These are phyloP conservation scores for Moesziomyces sp. DNA, from an alignment of 1,284 basidiomycete species.

Conservation along the genomic window DNA sequence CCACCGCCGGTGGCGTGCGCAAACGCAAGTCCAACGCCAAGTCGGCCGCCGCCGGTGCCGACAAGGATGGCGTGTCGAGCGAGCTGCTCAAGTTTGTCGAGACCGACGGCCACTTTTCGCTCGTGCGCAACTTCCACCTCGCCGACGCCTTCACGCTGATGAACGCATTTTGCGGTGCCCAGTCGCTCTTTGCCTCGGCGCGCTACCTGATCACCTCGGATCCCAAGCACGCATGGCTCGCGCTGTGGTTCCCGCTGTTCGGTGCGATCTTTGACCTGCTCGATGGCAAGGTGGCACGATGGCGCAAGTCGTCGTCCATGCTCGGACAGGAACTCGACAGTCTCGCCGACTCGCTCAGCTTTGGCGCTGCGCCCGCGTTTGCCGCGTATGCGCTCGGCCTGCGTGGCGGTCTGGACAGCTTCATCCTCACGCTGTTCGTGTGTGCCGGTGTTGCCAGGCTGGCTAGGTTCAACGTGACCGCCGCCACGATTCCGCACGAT, in stretches of 20 bases:
- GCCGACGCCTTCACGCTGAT: slow-evolving; percentile 99
- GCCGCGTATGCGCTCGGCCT: slow-evolving; percentile 91
- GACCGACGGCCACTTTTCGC: slow-evolving; percentile 65
- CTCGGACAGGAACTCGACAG: slow-evolving; percentile 98
- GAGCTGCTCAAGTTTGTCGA: slow-evolving; percentile 64
- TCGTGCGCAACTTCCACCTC: slow-evolving; percentile 86
- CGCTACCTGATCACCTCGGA: slow-evolving; percentile 87
- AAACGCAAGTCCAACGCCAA: slow-evolving; percentile 31
- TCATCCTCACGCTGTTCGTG: slow-evolving; percentile 87
- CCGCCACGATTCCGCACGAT: slow-evolving; percentile 92
- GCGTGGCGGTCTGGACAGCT: slow-evolving; percentile 86
- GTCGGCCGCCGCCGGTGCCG: not conserved
- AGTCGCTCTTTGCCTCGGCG: slow-evolving; percentile 92
- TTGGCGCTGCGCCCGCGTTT: slow-evolving; percentile 94
- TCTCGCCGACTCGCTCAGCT: slow-evolving; percentile 96
- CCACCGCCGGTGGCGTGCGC: slow-evolving; percentile 10
- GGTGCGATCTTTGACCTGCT: slow-evolving; percentile 99
- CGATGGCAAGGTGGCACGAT: slow-evolving; percentile 96
- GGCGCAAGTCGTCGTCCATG: slow-evolving; percentile 93
- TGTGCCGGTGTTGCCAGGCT: slow-evolving; percentile 95
- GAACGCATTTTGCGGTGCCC: slow-evolving; percentile 98
- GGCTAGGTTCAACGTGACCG: slow-evolving; percentile 97
- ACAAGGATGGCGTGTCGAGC: slow-evolving; percentile 10
- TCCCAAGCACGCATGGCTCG: slow-evolving; percentile 73
- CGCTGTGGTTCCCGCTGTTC: slow-evolving; percentile 86